Conservation (phyloP, 768 basidiomycete species). For the Phaeolepiota aurea region DNA sequence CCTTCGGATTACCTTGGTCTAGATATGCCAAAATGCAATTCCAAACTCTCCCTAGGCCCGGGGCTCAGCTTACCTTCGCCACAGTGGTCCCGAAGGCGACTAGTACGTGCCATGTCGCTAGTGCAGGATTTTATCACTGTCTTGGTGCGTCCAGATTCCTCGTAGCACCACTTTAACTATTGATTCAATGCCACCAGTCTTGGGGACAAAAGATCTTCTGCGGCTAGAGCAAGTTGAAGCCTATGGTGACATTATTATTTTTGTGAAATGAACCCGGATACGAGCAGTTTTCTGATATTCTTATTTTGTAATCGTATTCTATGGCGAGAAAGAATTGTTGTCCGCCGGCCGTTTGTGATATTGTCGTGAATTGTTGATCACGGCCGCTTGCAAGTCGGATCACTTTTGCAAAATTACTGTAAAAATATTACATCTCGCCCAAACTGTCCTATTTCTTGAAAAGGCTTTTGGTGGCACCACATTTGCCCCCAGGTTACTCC, state of each 20-base stretch:
- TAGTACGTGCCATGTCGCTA: conserved; percentile 70
- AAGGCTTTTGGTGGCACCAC: conserved; percentile 3
- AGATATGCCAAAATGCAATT: conserved; percentile 79
- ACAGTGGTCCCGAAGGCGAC: conserved; percentile 55
- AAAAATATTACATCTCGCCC: no score
- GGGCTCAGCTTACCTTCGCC: conserved; percentile 48
- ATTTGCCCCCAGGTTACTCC: neutral
- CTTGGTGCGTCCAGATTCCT: conserved; percentile 43
- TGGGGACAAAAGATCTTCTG: conserved; percentile 69
- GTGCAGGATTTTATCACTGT: conserved; percentile 80
- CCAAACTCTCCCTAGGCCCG: conserved; percentile 42
- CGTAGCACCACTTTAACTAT: neutral
- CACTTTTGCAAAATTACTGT: no score
- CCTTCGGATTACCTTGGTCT: conserved; percentile 7
- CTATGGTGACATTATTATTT: conserved; percentile 45
- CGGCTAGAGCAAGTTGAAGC: conserved; percentile 49
- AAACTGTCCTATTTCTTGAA: neutral
- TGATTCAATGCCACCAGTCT: conserved; percentile 33
- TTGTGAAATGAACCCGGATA: conserved; percentile 22
- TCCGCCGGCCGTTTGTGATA: neutral
- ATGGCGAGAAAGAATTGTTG: neutral
- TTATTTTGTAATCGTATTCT: neutral
- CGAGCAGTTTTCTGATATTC: neutral
- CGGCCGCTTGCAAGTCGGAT: no score
- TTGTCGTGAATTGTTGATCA: neutral